A percentile compares a stretch with the other conserved stretches of the same genome.
These are phyloP conservation scores for Colletotrichum limetticola DNA, from an alignment of 2,329 filamentous ascomycete species.

Conservation along the genomic window DNA sequence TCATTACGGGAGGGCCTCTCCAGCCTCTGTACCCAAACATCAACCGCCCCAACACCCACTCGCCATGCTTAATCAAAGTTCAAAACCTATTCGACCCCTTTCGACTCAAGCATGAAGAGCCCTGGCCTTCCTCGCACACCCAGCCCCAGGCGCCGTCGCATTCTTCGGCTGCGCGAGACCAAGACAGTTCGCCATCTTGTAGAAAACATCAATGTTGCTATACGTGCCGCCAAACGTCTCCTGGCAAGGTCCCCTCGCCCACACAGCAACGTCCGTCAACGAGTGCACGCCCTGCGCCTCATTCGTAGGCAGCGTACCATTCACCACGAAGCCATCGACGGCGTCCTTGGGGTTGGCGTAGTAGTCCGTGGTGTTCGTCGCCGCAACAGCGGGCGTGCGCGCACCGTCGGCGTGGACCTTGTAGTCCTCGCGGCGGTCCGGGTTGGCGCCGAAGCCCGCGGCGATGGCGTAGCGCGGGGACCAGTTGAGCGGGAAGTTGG, in stretches of 20 bases:
- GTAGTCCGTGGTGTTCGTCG: conserved; percentile 64
- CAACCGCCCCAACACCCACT: conserved; percentile 5
- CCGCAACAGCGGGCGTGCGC: conserved; percentile 63
- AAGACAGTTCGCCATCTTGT: conserved; percentile 76
- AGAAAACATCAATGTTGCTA: conserved; percentile 79
- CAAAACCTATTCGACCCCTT: neutral
- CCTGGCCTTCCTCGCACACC: neutral
- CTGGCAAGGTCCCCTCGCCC: conserved; percentile 82
- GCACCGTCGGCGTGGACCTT: conserved; percentile 71
- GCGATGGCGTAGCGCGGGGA: conserved; percentile 86
- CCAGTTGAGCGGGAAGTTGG: conserved; percentile 86
- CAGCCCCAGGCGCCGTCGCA: conserved; percentile 6
- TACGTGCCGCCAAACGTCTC: conserved; percentile 79
- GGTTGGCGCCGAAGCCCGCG: conserved; percentile 75
- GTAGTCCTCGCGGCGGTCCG: conserved; percentile 83
- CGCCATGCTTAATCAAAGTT: conserved; percentile 7
- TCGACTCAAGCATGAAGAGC: conserved; percentile 2
- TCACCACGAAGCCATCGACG: conserved; percentile 75
- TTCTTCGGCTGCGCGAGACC: conserved; percentile 56
- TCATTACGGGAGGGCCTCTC: too few species aligned
- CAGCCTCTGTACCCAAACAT: neutral
- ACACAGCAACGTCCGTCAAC: conserved; percentile 82
- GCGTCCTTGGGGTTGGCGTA: conserved; percentile 77
- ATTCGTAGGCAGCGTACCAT: conserved; percentile 76
- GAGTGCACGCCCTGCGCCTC: conserved; percentile 79